Evolutionary conservation across 164 flowering plant genomes (phyloP).

Genomic region (Macadamia tetraphylla): DNA sequence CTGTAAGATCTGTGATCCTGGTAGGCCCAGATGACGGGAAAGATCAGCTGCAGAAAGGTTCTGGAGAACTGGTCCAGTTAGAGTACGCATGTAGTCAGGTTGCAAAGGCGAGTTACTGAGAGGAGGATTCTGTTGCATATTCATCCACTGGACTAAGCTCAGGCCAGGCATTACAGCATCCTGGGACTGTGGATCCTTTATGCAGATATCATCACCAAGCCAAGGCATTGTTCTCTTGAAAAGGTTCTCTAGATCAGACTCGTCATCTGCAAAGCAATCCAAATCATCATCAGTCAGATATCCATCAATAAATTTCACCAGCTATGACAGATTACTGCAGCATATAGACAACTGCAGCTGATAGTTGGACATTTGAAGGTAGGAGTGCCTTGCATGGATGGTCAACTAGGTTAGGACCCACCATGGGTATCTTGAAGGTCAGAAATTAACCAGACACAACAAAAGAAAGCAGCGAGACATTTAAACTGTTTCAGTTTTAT

Average conservation of each 20-base stretch:
- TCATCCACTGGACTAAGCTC: conserved; percentile 94
- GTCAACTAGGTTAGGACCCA: not conserved
- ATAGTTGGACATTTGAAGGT: not conserved
- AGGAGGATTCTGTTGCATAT: conserved; percentile 76
- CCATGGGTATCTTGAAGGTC: not conserved
- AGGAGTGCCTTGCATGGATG: not conserved
- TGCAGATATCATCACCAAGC: conserved; percentile 67
- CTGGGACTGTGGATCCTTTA: conserved; percentile 68
- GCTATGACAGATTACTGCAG: not conserved
- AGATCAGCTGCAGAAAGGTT: conserved; percentile 53
- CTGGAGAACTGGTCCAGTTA: conserved; percentile 44
- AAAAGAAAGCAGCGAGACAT: too few relatives aligned
- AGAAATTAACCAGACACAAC: too few relatives aligned
- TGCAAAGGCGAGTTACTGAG: conserved; percentile 46
- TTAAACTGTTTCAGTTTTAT: not conserved
- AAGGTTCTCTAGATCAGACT: conserved; percentile 60
- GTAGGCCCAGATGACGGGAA: conserved; percentile 65
- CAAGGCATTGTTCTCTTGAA: conserved; percentile 90
- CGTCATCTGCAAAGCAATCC: conserved; percentile 55
- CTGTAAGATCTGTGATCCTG: conserved; percentile 51
- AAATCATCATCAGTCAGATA: conserved; percentile 1
- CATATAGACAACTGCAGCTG: not conserved
- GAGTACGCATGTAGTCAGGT: conserved; percentile 49
- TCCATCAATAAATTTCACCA: not conserved
- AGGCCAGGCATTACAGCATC: conserved; percentile 47